Evolutionary conservation across 345 rosid species (phyloP).

Genomic region (Iberis pinnata): DNA sequence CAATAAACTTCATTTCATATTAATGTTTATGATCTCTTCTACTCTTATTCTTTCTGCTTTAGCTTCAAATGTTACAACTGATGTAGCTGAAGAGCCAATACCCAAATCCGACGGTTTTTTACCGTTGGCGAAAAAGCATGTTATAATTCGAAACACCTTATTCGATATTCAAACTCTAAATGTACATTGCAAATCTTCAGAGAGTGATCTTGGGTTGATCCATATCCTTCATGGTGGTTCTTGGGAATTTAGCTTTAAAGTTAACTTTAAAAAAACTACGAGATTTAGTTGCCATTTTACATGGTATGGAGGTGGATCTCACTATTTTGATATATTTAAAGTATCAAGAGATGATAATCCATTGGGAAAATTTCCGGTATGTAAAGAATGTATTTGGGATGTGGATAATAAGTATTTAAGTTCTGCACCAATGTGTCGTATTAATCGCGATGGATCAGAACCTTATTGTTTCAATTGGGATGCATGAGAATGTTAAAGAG

Average conservation of each 20-base stretch:
- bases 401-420: neutral
- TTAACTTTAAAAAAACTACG: neutral
- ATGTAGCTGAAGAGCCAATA: no score
- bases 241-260: conserved; percentile 14
- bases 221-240: neutral
- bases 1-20: no score
- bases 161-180: neutral
- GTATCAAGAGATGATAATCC: conserved; percentile 10
- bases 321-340: conserved; percentile 5
- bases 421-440: conserved; percentile 13
- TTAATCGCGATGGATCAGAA: neutral
- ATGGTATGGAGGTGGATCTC: conserved; percentile 8
- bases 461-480: conserved; percentile 4
- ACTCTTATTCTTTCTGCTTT: no score
- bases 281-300: neutral
- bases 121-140: no score
- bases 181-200: conserved; percentile 11
- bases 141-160: no score
- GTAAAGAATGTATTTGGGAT: conserved; percentile 17
- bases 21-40: no score
- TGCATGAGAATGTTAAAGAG: no score
- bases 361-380: neutral
- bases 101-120: no score
- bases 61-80: no score
- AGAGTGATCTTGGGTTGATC: neutral